Evolutionary conservation across 176 grass and related monocot genomes (phyloP).

Genomic region (Ampelocalamus luodianensis): DNA sequence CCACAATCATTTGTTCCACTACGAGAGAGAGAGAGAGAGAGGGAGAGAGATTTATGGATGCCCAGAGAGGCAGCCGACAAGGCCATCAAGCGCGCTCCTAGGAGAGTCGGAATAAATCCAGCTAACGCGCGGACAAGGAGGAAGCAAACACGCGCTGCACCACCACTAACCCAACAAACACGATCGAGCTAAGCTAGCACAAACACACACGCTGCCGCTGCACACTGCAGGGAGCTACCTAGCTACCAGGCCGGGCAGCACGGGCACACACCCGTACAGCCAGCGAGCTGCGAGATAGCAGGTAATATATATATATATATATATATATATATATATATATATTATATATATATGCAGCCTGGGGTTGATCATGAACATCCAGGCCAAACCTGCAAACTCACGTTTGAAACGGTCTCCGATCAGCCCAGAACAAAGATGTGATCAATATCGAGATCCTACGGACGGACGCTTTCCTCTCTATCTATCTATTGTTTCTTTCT

Average conservation of each 20-base stretch:
- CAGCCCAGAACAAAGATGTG: background rate
- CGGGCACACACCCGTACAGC: background rate
- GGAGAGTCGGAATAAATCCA: slow-evolving; percentile 10
- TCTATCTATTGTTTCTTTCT: no score
- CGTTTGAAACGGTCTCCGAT: background rate
- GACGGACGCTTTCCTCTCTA: no score
- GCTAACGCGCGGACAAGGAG: slow-evolving; percentile 41
- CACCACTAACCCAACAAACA: background rate
- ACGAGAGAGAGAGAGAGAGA: background rate
- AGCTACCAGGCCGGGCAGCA: background rate
- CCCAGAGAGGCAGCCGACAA: slow-evolving; percentile 56
- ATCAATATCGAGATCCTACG: background rate
- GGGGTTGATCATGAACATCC: no score
- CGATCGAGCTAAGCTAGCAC: background rate
- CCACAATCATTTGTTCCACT: slow-evolving; percentile 39
- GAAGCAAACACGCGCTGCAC: slow-evolving; percentile 34
- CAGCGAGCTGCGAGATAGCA: background rate
- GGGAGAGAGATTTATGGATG: background rate
- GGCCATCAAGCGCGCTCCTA: slow-evolving; percentile 12
- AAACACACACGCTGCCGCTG: no score
- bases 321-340: no score
- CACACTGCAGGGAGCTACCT: background rate
- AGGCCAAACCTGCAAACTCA: background rate
- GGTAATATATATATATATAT: background rate
- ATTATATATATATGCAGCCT: no score